Evolutionary conservation across 169 alveolate species (phyloP).

Genomic region (Cryptosporidium bovis): DNA sequence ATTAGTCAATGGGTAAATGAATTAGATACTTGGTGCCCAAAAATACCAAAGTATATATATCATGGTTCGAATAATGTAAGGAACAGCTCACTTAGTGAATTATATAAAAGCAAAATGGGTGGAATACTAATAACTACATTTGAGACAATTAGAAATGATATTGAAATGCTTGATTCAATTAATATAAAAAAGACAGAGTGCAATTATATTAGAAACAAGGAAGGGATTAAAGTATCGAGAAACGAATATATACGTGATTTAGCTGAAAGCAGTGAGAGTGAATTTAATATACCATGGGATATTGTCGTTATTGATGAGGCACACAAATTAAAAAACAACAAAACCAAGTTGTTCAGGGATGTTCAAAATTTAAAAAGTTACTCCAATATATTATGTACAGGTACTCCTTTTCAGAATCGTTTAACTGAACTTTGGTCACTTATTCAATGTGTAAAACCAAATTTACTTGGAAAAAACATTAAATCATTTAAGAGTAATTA

Average conservation of each 20-base stretch:
- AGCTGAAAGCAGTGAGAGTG: not conserved
- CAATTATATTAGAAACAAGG: not conserved
- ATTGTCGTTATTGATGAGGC: constrained; percentile 84
- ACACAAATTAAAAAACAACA: constrained; percentile 80
- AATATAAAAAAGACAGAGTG: not conserved
- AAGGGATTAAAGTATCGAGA: constrained; percentile 13
- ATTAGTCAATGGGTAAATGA: constrained; percentile 82
- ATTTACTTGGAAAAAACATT: constrained; percentile 80
- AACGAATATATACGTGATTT: constrained; percentile 23
- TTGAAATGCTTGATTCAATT: not conserved
- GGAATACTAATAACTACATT: constrained; percentile 58
- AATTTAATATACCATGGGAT: constrained; percentile 79
- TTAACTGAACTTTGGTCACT: constrained; percentile 62
- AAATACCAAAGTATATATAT: constrained; percentile 42
- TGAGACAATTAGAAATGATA: constrained; percentile 60
- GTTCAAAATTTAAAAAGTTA: constrained; percentile 75
- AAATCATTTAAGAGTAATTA: constrained; percentile 40
- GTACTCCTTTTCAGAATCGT: constrained; percentile 66
- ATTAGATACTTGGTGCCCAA: constrained; percentile 78
- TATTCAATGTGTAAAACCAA: constrained; percentile 71
- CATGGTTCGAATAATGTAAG: constrained; percentile 23
- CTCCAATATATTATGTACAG: constrained; percentile 78
- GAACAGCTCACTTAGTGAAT: not conserved
- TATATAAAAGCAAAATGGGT: constrained; percentile 20
- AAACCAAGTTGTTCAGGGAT: constrained; percentile 77